Evolutionary conservation across 257 asterid genomes (phyloP).

Genomic region (Solanum dulcamara): DNA sequence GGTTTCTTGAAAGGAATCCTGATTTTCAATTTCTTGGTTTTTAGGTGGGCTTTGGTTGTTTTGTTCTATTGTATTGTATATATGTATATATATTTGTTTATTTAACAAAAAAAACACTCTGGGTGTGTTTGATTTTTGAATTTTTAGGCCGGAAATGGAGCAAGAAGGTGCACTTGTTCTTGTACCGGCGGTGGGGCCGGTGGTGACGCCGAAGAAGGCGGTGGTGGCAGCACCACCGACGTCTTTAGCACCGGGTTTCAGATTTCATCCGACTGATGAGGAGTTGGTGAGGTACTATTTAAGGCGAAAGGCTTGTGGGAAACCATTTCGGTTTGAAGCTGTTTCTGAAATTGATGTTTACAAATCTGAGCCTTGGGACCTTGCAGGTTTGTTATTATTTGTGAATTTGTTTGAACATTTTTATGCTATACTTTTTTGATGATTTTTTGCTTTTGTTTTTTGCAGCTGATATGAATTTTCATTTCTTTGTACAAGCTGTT

Average conservation of each 20-base stretch:
- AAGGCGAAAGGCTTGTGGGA: conserved; percentile 74
- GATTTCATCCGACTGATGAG: conserved; percentile 97
- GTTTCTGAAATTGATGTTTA: conserved; percentile 87
- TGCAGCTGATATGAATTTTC: conserved; percentile 1
- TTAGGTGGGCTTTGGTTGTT: neutral
- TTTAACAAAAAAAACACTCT: neutral
- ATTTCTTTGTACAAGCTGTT: neutral
- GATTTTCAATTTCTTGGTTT: conserved; percentile 3
- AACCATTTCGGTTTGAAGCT: conserved; percentile 79
- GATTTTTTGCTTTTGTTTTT: neutral
- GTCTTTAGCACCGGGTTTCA: conserved; percentile 85
- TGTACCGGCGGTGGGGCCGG: conserved; percentile 14
- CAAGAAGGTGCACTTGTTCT: conserved; percentile 36
- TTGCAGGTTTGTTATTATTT: conserved; percentile 36
- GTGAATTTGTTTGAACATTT: neutral
- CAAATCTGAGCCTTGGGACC: conserved; percentile 98
- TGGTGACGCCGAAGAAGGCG: conserved; percentile 14
- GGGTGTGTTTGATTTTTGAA: neutral
- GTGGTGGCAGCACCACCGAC: conserved; percentile 40
- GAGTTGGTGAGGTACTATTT: conserved; percentile 78
- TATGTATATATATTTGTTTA: neutral
- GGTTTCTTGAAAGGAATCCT: neutral
- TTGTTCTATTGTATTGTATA: neutral
- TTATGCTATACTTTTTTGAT: neutral
- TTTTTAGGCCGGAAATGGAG: neutral